Evolutionary conservation across 495 filamentous ascomycete genomes (phyloP), one percentile per base, ranked within the genome.

Genomic region (Aspergillus ellipticus): DNA sequence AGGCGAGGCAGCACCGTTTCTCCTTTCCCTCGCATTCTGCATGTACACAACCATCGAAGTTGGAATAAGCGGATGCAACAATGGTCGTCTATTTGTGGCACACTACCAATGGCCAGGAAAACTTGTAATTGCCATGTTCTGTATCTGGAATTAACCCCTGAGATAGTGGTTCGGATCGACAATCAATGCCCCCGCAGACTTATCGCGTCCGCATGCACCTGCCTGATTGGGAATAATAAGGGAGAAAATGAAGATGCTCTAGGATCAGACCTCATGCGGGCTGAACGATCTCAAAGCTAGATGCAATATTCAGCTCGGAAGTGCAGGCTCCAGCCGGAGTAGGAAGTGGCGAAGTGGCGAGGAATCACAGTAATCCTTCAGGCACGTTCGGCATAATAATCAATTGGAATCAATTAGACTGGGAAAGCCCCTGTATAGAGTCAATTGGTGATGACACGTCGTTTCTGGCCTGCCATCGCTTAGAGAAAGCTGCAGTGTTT

Each of bases 201-300:
- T 48, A 48, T 48, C 45, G 45, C 45, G 22, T 28, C 45, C 45
- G 45, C 45, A 17, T 48, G 16, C 11, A 48, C 45, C 16, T 48
- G 45, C 45, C 45, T 1, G 24, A 48, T 48, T 29, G 45, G 45
- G 45, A 29, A 47, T 11, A 10, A 45, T 45, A 16, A 20, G 9
- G 42, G 17, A 45, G 17, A 16, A 11, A 1, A 5, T 21, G 17
- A 9, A 21, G 43, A 47, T 47, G 43, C 0, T 26, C 13, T 39
- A n/a, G 11, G 9, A 39, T 39, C 35, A 13, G 35, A 9, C 1
- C n/a, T 39, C 35, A 13, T 13, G 11, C 35, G 3, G n/a, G 35
- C 35, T 15, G n/a, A 13, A 39, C 35, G 35, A 39, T n/a, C 35
- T 39, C 4, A 39, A n/a, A n/a, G 11, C n/a, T n/a, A 15, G 13